A percentile compares a stretch with the other conserved stretches of the same genome.
These are phyloP conservation scores for Erigeron canadensis DNA, from an alignment of 129 eudicot species.

Conservation along the genomic window DNA sequence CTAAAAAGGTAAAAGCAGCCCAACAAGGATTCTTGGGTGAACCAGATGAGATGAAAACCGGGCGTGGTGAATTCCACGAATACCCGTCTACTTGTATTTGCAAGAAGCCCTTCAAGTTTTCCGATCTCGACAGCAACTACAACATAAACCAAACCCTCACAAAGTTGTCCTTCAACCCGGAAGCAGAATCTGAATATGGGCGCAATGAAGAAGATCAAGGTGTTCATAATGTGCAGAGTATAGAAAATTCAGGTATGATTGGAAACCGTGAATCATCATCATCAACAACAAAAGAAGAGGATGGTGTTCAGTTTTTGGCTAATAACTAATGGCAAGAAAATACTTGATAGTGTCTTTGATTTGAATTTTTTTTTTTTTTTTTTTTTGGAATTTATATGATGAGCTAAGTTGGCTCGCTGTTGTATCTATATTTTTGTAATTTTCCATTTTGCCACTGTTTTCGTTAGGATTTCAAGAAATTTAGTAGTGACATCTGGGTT, in stretches of 20 bases:
- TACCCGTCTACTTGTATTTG: slow-evolving; percentile 88
- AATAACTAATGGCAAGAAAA: slow-evolving; percentile 38
- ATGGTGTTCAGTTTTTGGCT: slow-evolving; percentile 40
- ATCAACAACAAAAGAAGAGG: slow-evolving; percentile 25
- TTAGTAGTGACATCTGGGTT: slow-evolving; percentile 19
- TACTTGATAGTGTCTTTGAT: slow-evolving; percentile 13
- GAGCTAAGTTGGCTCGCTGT: slow-evolving; percentile 31
- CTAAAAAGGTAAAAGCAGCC: slow-evolving; percentile 84
- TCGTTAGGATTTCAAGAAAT: slow-evolving; percentile 8
- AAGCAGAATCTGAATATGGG: slow-evolving; percentile 30
- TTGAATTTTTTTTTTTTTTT: slow-evolving; percentile 11
- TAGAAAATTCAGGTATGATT: slow-evolving; percentile 20
- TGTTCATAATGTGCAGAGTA: slow-evolving; percentile 25
- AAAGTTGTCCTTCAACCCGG: slow-evolving; percentile 26
- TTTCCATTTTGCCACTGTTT: slow-evolving; percentile 32
- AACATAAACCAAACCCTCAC: slow-evolving; percentile 18
- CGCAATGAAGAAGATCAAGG: slow-evolving; percentile 32
- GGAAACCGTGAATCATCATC: slow-evolving; percentile 18
- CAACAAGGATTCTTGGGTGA: slow-evolving; percentile 98
- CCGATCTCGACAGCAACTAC: slow-evolving; percentile 18
- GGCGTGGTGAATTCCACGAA: slow-evolving; percentile 89
- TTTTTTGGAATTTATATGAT: slow-evolving; percentile 18
- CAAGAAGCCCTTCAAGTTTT: slow-evolving; percentile 49
- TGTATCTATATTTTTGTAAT: slow-evolving; percentile 20
- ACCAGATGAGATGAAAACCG: slow-evolving; percentile 86